phyloP scores from a whole-genome alignment of 495 filamentous ascomycete species.

The Chaetomium fimeti region DNA sequence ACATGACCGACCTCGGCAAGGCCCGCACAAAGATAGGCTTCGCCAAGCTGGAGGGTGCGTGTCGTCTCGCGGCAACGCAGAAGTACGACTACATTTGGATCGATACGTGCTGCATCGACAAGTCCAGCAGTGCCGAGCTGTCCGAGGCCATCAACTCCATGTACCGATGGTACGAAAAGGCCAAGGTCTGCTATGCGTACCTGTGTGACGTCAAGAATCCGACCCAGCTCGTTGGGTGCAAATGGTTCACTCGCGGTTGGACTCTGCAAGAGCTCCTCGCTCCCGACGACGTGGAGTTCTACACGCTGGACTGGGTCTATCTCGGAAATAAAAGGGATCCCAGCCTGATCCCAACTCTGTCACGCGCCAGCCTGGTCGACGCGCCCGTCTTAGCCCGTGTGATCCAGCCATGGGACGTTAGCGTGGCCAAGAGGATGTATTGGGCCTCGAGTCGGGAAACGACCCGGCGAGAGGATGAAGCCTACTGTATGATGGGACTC shows the following conservation, averaged over 20 bases:
- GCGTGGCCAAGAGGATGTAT: constrained; percentile 29
- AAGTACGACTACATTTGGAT: constrained; percentile 43
- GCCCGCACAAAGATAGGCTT: background rate
- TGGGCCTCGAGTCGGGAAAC: constrained; percentile 28
- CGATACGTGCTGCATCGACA: constrained; percentile 51
- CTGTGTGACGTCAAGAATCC: constrained; percentile 35
- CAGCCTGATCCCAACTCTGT: constrained; percentile 32
- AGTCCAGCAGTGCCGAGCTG: constrained; percentile 46
- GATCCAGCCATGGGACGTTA: background rate
- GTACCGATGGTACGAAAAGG: constrained; percentile 39
- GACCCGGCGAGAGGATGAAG: constrained; percentile 28
- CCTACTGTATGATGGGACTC: constrained; percentile 34
- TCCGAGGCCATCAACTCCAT: constrained; percentile 29
- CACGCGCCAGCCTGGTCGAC: background rate
- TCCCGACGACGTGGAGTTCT: background rate
- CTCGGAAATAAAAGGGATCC: constrained; percentile 29
- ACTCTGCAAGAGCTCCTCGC: constrained; percentile 27
- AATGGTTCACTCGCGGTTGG: constrained; percentile 5
- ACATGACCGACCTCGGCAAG: constrained; percentile 1
- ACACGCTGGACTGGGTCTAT: background rate
- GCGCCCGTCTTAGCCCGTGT: background rate
- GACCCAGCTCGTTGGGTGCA: constrained; percentile 43
- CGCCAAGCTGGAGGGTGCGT: constrained; percentile 39
- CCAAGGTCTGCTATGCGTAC: constrained; percentile 38
- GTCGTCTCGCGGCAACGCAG: constrained; percentile 32